These are phyloP conservation scores for Dioszegia crocea DNA, from an alignment of 768 basidiomycete genomes.

Conservation along the genomic window DNA sequence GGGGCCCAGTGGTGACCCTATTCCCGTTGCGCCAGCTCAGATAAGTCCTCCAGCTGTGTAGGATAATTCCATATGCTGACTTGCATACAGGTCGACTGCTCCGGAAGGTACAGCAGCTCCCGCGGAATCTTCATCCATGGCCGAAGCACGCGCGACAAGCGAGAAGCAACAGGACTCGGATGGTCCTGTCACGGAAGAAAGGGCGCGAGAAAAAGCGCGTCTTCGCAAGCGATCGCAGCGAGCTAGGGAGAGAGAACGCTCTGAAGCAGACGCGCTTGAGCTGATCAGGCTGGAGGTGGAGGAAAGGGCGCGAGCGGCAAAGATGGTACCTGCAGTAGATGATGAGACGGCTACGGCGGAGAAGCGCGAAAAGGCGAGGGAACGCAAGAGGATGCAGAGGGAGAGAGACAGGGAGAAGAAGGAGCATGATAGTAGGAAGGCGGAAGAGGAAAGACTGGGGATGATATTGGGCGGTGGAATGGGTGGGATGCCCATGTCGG, in stretches of 20 bases:
- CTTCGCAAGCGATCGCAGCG: neutral
- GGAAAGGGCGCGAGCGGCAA: neutral
- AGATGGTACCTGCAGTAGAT: neutral
- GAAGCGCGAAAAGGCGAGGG: neutral
- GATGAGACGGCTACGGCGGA: neutral
- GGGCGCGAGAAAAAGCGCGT: neutral
- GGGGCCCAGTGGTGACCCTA: neutral
- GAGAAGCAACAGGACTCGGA: neutral
- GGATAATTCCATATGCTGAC: neutral
- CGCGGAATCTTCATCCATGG: neutral
- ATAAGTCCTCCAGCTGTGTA: neutral
- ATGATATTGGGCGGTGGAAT: too few relatives aligned
- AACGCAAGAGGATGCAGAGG: neutral
- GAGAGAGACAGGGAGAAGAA: neutral
- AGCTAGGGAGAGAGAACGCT: neutral
- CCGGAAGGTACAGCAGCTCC: neutral
- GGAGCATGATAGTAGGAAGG: too few relatives aligned
- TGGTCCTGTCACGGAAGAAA: neutral
- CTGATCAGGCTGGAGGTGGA: neutral
- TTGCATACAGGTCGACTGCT: neutral
- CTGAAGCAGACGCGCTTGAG: neutral
- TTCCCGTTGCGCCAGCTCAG: neutral
- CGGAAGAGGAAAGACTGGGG: too few relatives aligned
- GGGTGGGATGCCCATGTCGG: too few relatives aligned
- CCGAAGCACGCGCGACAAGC: neutral